These are phyloP conservation scores for Neotropicomus parvogracilis DNA, from an alignment of 1,284 basidiomycete genomes.

Conservation along the genomic window DNA sequence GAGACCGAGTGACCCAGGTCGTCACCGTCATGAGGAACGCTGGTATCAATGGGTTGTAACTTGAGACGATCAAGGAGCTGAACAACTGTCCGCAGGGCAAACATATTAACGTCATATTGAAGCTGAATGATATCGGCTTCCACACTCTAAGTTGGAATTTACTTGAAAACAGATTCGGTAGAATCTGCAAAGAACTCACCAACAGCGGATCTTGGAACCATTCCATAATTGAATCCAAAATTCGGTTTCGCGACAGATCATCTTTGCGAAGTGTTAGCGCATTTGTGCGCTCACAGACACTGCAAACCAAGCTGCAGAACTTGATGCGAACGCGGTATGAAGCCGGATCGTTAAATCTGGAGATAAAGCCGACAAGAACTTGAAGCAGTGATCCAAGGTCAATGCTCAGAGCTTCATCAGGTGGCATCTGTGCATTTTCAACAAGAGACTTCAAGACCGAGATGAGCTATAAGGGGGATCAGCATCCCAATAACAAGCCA, in stretches of 20 bases:
- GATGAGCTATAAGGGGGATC: slow-evolving; percentile 51
- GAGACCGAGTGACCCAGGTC: slow-evolving; percentile 68
- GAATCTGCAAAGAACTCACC: slow-evolving; percentile 37
- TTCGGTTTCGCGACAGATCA: slow-evolving; percentile 59
- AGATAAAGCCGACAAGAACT: slow-evolving; percentile 63
- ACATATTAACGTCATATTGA: slow-evolving; percentile 67
- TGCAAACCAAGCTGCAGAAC: slow-evolving; percentile 73
- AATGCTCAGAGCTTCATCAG: slow-evolving; percentile 61
- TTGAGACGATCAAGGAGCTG: slow-evolving; percentile 75
- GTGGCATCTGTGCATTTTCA: slow-evolving; percentile 62
- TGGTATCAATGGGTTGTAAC: slow-evolving; percentile 58
- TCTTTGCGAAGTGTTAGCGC: slow-evolving; percentile 65
- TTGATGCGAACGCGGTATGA: slow-evolving; percentile 68
- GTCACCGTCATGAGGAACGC: slow-evolving; percentile 51
- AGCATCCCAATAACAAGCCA: slow-evolving; percentile 8
- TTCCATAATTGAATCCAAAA: slow-evolving; percentile 71
- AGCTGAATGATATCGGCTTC: slow-evolving; percentile 34
- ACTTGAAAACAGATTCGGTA: slow-evolving; percentile 6
- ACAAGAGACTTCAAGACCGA: slow-evolving; percentile 72
- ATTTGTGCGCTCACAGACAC: slow-evolving; percentile 60
- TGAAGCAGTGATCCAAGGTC: slow-evolving; percentile 69
- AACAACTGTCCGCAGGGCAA: slow-evolving; percentile 68
- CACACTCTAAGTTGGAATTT: slow-evolving; percentile 18
- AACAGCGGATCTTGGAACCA: slow-evolving; percentile 61
- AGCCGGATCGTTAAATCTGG: slow-evolving; percentile 53